Conservation (phyloP, 2,329 filamentous ascomycete genomes). For the Venturia aucupariae region DNA sequence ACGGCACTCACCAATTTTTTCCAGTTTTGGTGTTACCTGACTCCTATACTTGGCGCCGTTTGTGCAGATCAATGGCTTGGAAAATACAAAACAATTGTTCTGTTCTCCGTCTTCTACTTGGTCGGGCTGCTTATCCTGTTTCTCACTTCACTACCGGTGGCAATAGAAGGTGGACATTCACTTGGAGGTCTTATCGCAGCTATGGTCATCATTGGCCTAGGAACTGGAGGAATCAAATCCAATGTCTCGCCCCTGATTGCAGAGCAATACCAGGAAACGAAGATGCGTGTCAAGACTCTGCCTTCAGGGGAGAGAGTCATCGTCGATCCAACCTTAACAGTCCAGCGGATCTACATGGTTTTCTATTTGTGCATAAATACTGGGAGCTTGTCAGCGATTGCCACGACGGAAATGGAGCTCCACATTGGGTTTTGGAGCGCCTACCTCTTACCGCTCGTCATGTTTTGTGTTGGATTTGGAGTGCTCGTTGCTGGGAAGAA, state of each 20-base stretch:
- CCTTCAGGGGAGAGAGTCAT: constrained; percentile 29
- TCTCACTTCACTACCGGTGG: constrained; percentile 52
- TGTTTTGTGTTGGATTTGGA: constrained; percentile 54
- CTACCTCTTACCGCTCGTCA: constrained; percentile 51
- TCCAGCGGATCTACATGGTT: constrained; percentile 40
- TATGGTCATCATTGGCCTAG: constrained; percentile 61
- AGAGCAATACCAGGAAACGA: constrained; percentile 37
- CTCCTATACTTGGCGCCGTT: constrained; percentile 38
- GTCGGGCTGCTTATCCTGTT: constrained; percentile 59
- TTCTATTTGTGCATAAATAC: constrained; percentile 64
- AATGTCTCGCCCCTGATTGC: constrained; percentile 53
- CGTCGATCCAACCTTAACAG: constrained; percentile 31
- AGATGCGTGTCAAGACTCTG: constrained; percentile 31
- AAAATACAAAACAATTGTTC: constrained; percentile 61
- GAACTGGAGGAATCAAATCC: constrained; percentile 73
- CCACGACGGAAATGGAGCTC: constrained; percentile 59
- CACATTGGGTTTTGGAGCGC: constrained; percentile 59
- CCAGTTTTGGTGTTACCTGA: constrained; percentile 38
- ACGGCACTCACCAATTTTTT: constrained; percentile 40
- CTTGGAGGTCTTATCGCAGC: constrained; percentile 56
- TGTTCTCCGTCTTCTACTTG: constrained; percentile 54
- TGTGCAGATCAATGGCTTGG: constrained; percentile 60
- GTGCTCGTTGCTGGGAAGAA: constrained; percentile 36
- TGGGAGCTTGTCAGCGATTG: constrained; percentile 58
- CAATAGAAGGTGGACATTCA: constrained; percentile 51